Base-by-base conservation (phyloP, 1,139 yeast genomes). In the Geotrichum histeridarum region DNA sequence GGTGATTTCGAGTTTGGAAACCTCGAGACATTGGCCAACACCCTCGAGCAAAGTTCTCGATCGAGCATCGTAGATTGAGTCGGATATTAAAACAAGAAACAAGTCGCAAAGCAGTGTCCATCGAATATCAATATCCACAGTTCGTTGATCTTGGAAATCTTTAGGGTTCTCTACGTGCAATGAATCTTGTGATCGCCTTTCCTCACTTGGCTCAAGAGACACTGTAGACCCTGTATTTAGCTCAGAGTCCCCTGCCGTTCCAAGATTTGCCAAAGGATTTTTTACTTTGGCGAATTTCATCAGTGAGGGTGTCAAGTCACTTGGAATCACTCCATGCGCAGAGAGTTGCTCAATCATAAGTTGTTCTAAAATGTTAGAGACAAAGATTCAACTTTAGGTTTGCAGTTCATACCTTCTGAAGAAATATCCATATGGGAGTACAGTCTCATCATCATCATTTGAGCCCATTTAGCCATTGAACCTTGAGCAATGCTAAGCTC, bases 21-120 rank as follows among this genome's bases (percentile, higher is more conserved):
- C 78, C 0, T 80, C 81, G 37, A 94, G 70, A 7, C 77, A 73
- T 1, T 74, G 65, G 0, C 93, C 93, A 65, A 91, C 90, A 33
- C 73, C 70, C 48, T 86, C 72, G 11, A 94, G 72, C 18, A 93
- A 72, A 0, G 94, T 78, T 57, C 98, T 76, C 3, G 98, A 90
- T 45, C 99, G 77, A 11, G 97, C 74, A 68, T 94, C 99, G 67
- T 90, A 94, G 53, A 83, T 80, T 0, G 96, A 91, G 60, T 91
- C 96, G 52, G 91, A 83, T 18, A 93, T 72, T 2, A 93, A 74
- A 3, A 89, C 77, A 45, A 94, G 73, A 65, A 93, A 90, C 53
- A 94, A 71, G 68, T 94, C 99, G 70, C 99, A 94, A 1, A 93
- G 74, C 8, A 93, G 78, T 0, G 96, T 91, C 99, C 99, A 93